Evolutionary conservation across 352 stramenopile species (phyloP).

Genomic region (Phytophthora syringae): DNA sequence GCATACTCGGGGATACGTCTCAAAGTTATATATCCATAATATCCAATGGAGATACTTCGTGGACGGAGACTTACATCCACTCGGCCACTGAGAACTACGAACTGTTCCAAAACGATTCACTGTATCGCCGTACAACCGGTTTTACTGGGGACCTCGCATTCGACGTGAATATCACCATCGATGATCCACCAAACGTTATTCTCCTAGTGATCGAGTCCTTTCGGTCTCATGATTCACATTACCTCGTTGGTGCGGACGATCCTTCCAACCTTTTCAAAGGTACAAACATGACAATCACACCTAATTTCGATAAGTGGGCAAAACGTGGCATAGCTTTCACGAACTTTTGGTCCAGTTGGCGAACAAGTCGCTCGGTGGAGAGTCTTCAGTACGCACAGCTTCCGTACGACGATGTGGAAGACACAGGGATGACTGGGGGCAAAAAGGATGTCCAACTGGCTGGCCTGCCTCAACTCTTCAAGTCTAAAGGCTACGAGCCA

Average conservation of each 20-base stretch:
- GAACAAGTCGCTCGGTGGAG: slow-evolving; percentile 65
- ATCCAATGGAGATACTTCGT: neutral
- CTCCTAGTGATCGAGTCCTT: slow-evolving; percentile 66
- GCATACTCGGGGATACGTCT: slow-evolving; percentile 5
- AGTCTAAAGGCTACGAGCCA: slow-evolving; percentile 58
- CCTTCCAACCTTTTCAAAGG: slow-evolving; percentile 40
- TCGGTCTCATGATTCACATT: slow-evolving; percentile 59
- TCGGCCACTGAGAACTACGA: slow-evolving; percentile 2
- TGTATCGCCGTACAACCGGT: slow-evolving; percentile 48
- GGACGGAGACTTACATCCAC: slow-evolving; percentile 27
- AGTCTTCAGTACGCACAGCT: slow-evolving; percentile 63
- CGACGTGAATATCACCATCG: slow-evolving; percentile 40
- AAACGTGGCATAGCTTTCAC: slow-evolving; percentile 53
- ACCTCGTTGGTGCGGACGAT: slow-evolving; percentile 50
- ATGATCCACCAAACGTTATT: slow-evolving; percentile 55
- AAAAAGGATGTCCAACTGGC: slow-evolving; percentile 39
- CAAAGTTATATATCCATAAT: neutral
- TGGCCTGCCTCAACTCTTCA: slow-evolving; percentile 59
- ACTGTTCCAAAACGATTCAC: neutral
- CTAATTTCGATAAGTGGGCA: slow-evolving; percentile 59
- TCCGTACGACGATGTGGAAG: slow-evolving; percentile 48
- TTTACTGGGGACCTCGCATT: slow-evolving; percentile 57
- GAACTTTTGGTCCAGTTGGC: slow-evolving; percentile 27
- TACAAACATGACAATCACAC: slow-evolving; percentile 41
- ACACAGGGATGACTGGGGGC: slow-evolving; percentile 47